Conservation (phyloP, 2,329 filamentous ascomycete species). For the Aspergillus sojae region DNA sequence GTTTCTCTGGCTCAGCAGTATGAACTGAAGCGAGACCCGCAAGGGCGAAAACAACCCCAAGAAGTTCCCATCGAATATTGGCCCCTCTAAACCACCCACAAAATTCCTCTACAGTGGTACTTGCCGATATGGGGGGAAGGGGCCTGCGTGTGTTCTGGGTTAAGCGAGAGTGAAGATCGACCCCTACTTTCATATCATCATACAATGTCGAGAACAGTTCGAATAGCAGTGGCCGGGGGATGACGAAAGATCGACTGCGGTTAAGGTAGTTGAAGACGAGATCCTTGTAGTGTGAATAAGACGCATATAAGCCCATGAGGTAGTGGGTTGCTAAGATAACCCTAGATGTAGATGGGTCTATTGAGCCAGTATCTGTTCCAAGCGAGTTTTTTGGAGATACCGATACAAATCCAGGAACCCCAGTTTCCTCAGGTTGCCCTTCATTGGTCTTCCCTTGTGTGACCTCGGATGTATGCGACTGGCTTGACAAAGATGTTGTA, state of each 20-base stretch:
- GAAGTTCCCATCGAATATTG: slow-evolving; percentile 27
- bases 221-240: not conserved
- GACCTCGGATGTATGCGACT: not conserved
- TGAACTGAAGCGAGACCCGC: slow-evolving; percentile 16
- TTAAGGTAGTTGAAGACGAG: not conserved
- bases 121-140: not conserved
- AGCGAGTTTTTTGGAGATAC: not conserved
- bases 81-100: slow-evolving; percentile 18
- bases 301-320: not conserved
- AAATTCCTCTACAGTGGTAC: not conserved
- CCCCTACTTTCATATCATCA: not conserved
- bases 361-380: not conserved
- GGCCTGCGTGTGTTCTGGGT: not conserved
- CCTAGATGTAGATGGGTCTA: not conserved
- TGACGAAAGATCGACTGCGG: not conserved
- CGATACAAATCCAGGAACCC: not conserved
- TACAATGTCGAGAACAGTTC: not conserved
- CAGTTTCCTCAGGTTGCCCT: not conserved
- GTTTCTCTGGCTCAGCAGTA: not conserved
- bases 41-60: slow-evolving; percentile 26
- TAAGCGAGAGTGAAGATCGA: not conserved
- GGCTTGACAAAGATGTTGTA: not conserved
- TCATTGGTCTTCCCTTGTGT: not conserved
- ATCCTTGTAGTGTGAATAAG: slow-evolving; percentile 5
- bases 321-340: not conserved